Percentiles rank a stretch among this genome's conserved stretches.
Evolutionary conservation across 139 green algal species (phyloP).

Genomic region (Chlamydomonas applanata): DNA sequence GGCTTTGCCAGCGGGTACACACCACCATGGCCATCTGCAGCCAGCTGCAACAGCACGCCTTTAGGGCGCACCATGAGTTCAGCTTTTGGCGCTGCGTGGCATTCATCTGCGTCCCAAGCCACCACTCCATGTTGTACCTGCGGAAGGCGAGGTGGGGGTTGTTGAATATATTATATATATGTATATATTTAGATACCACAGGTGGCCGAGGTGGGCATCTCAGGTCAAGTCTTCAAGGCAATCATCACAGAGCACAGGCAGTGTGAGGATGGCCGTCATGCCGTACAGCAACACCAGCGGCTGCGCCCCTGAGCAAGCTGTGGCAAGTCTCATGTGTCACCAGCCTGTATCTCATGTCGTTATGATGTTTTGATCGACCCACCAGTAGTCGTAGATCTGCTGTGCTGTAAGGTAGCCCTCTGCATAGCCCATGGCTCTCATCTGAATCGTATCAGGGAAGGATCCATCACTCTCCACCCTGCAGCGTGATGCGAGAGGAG

Average conservation of each 20-base stretch:
- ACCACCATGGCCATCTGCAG: background rate
- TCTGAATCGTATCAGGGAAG: slow-evolving; percentile 36
- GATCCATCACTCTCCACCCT: slow-evolving; percentile 4
- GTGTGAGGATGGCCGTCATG: too few relatives aligned
- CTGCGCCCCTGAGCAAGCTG: too few relatives aligned
- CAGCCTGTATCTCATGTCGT: background rate
- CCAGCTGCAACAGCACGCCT: background rate
- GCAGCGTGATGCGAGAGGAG: too few relatives aligned
- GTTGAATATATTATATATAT: too few relatives aligned
- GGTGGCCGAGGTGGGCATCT: too few relatives aligned
- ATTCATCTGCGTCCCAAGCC: slow-evolving; percentile 37
- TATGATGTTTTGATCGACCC: background rate
- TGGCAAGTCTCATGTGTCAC: background rate
- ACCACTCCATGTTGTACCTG: slow-evolving; percentile 51
- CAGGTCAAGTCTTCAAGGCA: too few relatives aligned
- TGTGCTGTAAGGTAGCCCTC: slow-evolving; percentile 31
- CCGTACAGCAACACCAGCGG: too few relatives aligned
- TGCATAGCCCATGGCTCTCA: slow-evolving; percentile 56
- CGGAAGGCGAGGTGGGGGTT: background rate
- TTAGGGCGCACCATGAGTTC: background rate
- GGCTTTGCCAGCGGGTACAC: background rate
- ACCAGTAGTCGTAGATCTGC: background rate
- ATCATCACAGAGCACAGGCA: too few relatives aligned
- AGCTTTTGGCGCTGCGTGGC: slow-evolving; percentile 12
- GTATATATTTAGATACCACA: background rate